These are phyloP conservation scores for Cercospora zeina DNA, from an alignment of 2,329 filamentous ascomycete genomes.

Conservation along the genomic window DNA sequence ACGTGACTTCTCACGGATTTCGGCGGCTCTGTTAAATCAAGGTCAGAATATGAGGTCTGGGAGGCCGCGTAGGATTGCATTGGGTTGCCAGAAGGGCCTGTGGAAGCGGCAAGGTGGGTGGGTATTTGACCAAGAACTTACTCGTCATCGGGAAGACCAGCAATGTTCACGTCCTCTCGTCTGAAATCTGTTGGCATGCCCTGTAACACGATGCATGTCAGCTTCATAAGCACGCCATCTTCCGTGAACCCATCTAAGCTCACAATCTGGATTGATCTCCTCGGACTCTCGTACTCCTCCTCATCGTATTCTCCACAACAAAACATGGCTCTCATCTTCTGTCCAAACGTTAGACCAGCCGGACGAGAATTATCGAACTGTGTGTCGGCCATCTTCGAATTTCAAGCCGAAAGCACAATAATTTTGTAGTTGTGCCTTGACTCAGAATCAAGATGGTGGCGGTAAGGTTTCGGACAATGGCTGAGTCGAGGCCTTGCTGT, in stretches of 20 bases:
- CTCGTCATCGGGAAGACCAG: slow-evolving; percentile 36
- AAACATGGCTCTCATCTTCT: slow-evolving; percentile 29
- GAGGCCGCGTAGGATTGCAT: neutral
- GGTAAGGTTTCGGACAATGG: slow-evolving; percentile 16
- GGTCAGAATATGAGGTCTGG: neutral
- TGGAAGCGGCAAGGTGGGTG: neutral
- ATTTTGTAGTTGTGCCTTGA: slow-evolving; percentile 11
- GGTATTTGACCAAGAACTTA: slow-evolving; percentile 22
- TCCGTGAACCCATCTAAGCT: neutral
- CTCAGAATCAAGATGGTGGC: slow-evolving; percentile 9
- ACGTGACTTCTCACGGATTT: slow-evolving; percentile 38
- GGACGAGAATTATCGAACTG: neutral
- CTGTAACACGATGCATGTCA: slow-evolving; percentile 24
- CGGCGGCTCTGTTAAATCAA: neutral
- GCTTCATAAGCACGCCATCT: neutral
- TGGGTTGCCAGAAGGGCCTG: neutral
- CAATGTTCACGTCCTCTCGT: slow-evolving; percentile 38
- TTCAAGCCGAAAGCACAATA: neutral
- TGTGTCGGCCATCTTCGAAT: slow-evolving; percentile 12
- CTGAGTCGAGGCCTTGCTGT: slow-evolving; percentile 19
- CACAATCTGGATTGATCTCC: slow-evolving; percentile 33
- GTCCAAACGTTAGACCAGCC: slow-evolving; percentile 23
- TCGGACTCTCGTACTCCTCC: slow-evolving; percentile 29
- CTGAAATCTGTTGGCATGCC: slow-evolving; percentile 39
- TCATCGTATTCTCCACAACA: slow-evolving; percentile 32